A percentile compares a stretch with the other conserved stretches of the same genome.
Evolutionary conservation across 2,329 filamentous ascomycete species (phyloP).

Genomic region (Fusarium sp.): DNA sequence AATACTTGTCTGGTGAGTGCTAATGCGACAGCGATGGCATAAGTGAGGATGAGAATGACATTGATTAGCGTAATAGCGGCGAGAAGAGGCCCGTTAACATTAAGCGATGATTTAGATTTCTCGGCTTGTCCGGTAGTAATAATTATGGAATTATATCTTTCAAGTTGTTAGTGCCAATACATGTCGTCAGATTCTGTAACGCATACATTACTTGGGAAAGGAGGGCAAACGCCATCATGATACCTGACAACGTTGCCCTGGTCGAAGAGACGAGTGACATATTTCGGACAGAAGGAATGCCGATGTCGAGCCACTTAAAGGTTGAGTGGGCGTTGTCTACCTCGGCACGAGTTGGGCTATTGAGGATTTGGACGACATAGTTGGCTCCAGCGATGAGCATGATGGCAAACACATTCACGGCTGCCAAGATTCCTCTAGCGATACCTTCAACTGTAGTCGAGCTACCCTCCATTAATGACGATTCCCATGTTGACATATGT

Average conservation of each 20-base stretch:
- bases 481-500: slow-evolving; percentile 50
- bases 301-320: slow-evolving; percentile 64
- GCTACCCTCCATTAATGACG: slow-evolving; percentile 54
- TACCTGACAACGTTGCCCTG: slow-evolving; percentile 53
- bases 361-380: slow-evolving; percentile 66
- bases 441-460: slow-evolving; percentile 53
- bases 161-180: slow-evolving; percentile 17
- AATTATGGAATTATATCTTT: slow-evolving; percentile 64
- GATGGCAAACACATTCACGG: slow-evolving; percentile 58
- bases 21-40: slow-evolving; percentile 56
- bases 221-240: slow-evolving; percentile 57
- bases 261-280: slow-evolving; percentile 56
- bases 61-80: slow-evolving; percentile 53
- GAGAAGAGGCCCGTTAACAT: slow-evolving; percentile 56
- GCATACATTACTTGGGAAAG: slow-evolving; percentile 63
- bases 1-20: slow-evolving; percentile 51
- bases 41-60: slow-evolving; percentile 57
- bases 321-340: slow-evolving; percentile 59
- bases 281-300: slow-evolving; percentile 65
- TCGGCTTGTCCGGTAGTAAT: slow-evolving; percentile 51
- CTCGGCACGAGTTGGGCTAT: slow-evolving; percentile 64
- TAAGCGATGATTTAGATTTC: slow-evolving; percentile 45
- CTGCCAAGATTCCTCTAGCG: slow-evolving; percentile 57
- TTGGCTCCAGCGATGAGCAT: slow-evolving; percentile 62
- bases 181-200: background rate